Conservation (phyloP, 1,284 basidiomycete genomes). For the Naganishia sp. region DNA sequence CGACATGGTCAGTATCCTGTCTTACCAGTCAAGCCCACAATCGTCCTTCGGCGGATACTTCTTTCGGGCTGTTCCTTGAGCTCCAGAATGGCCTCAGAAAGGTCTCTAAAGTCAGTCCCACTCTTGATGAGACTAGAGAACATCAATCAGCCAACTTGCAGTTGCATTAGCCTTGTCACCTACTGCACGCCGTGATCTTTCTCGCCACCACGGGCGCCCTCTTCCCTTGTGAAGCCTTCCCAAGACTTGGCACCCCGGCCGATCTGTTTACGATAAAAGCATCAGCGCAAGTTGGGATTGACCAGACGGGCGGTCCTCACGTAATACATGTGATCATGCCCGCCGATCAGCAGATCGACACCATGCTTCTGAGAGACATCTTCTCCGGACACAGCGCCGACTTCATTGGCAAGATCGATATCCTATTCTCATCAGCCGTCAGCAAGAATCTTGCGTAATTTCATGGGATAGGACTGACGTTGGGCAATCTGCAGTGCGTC, state of each 20-base stretch:
- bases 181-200: conserved; percentile 68
- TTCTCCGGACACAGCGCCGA: conserved; percentile 62
- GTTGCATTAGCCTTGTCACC: conserved; percentile 42
- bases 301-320: background rate
- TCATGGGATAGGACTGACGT: conserved; percentile 55
- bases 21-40: conserved; percentile 66
- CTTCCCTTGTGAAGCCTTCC: conserved; percentile 65
- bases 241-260: conserved; percentile 72
- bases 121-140: conserved; percentile 65
- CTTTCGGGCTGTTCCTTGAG: conserved; percentile 64
- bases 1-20: background rate
- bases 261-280: conserved; percentile 57
- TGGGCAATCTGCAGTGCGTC: conserved; percentile 74
- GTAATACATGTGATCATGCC: conserved; percentile 70
- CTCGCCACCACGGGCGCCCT: conserved; percentile 68
- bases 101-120: conserved; percentile 85
- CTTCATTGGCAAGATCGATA: conserved; percentile 64
- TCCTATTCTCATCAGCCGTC: conserved; percentile 58
- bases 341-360: conserved; percentile 80
- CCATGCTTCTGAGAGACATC: conserved; percentile 64
- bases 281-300: conserved; percentile 1
- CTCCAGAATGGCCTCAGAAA: conserved; percentile 71
- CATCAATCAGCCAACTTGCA: background rate
- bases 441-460: background rate
- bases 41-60: conserved; percentile 67